Conservation (phyloP, 2,329 filamentous ascomycete genomes). For the Xylariaceae sp. region DNA sequence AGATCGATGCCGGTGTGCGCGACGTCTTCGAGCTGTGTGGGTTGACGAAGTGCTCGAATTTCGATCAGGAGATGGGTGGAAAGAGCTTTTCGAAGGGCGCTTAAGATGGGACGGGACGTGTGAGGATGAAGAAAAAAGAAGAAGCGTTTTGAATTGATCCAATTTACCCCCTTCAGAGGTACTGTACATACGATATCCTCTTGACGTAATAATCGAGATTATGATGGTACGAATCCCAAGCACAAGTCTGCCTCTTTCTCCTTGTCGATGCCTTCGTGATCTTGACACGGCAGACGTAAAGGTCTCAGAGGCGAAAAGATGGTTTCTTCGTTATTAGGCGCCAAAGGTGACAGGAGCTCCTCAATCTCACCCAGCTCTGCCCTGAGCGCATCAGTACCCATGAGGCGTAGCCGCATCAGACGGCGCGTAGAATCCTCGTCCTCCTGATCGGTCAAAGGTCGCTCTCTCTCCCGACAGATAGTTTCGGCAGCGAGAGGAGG, state of each 20-base stretch:
- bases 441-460: constrained; percentile 25
- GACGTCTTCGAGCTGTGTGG: constrained; percentile 8
- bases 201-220: no score
- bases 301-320: no score
- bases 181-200: no score
- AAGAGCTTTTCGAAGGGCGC: constrained; percentile 5
- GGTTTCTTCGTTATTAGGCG: not conserved
- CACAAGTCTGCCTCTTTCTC: constrained; percentile 3
- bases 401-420: constrained; percentile 18
- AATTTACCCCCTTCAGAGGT: no score
- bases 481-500: constrained; percentile 15
- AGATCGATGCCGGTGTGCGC: constrained; percentile 7
- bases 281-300: no score
- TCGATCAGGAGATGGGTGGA: constrained; percentile 9
- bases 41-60: constrained; percentile 3
- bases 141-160: no score
- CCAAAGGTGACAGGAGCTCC: constrained; percentile 16
- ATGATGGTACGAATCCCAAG: no score
- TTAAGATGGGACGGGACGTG: not conserved
- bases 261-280: not conserved
- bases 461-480: constrained; percentile 22
- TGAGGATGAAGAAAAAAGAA: no score
- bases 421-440: constrained; percentile 18
- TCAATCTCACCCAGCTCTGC: constrained; percentile 21
- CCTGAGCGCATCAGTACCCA: constrained; percentile 13